These are phyloP conservation scores for Drosera spatulata DNA, from an alignment of 179 eudicot species.

Conservation along the genomic window DNA sequence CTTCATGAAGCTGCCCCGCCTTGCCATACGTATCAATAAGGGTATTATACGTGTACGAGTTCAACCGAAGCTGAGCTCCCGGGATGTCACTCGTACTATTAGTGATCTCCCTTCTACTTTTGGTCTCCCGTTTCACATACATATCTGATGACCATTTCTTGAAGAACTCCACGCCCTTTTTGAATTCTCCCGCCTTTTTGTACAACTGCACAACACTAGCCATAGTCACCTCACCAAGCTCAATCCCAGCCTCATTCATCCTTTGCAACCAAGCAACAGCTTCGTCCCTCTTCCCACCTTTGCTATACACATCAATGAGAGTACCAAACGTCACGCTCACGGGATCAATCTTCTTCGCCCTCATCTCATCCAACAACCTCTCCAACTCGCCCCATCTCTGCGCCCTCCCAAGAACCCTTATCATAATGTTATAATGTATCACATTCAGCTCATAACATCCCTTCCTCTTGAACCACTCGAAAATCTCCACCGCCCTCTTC, in stretches of 20 bases:
- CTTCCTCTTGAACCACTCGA: conserved; percentile 79
- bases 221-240: conserved; percentile 90
- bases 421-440: conserved; percentile 84
- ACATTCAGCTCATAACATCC: conserved; percentile 92
- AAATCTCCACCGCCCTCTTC: conserved; percentile 74
- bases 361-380: conserved; percentile 68
- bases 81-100: conserved; percentile 13
- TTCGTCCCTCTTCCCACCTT: conserved; percentile 55
- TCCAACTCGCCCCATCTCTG: conserved; percentile 54
- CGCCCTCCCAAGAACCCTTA: conserved; percentile 69
- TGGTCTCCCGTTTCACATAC: conserved; percentile 10
- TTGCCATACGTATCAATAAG: conserved; percentile 86
- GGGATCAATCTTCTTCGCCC: conserved; percentile 33
- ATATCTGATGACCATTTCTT: conserved; percentile 46
- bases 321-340: conserved; percentile 85
- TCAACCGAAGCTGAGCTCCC: conserved; percentile 30
- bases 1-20: conserved; percentile 63
- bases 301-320: conserved; percentile 83
- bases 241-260: conserved; percentile 65
- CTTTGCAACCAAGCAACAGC: conserved; percentile 62
- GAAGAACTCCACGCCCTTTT: conserved; percentile 71
- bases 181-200: conserved; percentile 70
- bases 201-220: conserved; percentile 67
- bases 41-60: conserved; percentile 70
- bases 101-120: background rate